Base-by-base conservation (phyloP, 208 protist species). In the Acanthamoeba culbertsoni region DNA sequence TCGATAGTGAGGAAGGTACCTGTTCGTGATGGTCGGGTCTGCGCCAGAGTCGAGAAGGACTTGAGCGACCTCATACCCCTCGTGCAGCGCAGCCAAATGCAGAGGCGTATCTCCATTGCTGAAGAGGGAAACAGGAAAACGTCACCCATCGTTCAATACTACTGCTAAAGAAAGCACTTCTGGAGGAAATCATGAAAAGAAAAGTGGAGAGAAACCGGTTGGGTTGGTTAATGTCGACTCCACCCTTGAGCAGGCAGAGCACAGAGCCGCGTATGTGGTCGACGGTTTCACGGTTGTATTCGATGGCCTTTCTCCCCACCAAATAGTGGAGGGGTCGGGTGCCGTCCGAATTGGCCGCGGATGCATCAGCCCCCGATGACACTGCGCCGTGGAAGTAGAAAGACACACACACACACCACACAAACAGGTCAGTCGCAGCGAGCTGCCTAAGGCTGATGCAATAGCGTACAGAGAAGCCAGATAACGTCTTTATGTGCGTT, bases 61-160 rank as follows among this genome's bases (percentile, higher is more conserved):
- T n/a, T 92, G 57, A 10, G 40, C 31, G 12, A 92, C 57, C 8
- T 45, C 37, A 20, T 35, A 73, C 5, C 59, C 45, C 14, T 55
- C 45, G 40, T 92, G 86, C 6, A 75, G 59, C 6, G 62, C 86
- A 26, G 86, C 53, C 35, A 75, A 42, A 48, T 92, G 86, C 59
- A 92, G 40, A 3, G 86, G 42, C 12, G 86, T 92, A n/a, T 92
- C 86, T 57, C 86, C 86, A 33, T 92, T 92, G 37, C 86, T 92
- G 86, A n/a, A n/a, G n/a, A n/a, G n/a, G n/a, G n/a, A n/a, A n/a
- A n/a, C n/a, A n/a, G n/a, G n/a, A n/a, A n/a, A n/a, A n/a, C n/a
- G n/a, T 0, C 23, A 33, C n/a, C n/a, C n/a, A n/a, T n/a, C n/a
- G n/a, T n/a, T n/a, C n/a, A n/a, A n/a, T n/a, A n/a, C n/a, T n/a